phyloP scores from a whole-genome alignment of 352 stramenopile genomes.

The Phytophthora pinifolia region DNA sequence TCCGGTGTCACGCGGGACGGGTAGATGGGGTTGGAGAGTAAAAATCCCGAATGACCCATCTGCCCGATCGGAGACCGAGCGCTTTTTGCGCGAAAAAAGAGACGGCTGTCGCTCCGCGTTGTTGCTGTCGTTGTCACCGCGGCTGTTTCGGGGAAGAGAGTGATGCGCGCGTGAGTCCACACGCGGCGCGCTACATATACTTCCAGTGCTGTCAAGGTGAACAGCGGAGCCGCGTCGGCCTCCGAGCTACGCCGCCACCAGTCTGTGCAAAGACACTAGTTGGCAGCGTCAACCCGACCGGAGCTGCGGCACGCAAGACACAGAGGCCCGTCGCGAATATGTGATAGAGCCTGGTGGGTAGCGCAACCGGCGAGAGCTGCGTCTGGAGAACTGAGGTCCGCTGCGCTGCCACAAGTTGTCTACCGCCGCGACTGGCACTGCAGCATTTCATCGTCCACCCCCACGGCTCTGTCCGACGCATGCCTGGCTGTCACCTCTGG shows the following conservation, averaged over 20 bases:
- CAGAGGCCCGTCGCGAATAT: constrained; percentile 9
- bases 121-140: constrained; percentile 7
- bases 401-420: constrained; percentile 21
- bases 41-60: constrained; percentile 40
- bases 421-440: constrained; percentile 22
- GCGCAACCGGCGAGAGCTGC: constrained; percentile 13
- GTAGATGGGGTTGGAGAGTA: constrained; percentile 41
- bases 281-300: neutral
- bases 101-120: constrained; percentile 9
- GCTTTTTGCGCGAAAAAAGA: constrained; percentile 37
- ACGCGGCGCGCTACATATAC: constrained; percentile 3
- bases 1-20: constrained; percentile 35
- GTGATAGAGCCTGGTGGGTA: constrained; percentile 10
- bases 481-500: constrained; percentile 22
- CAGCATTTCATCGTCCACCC: constrained; percentile 35
- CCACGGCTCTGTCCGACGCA: constrained; percentile 29
- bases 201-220: constrained; percentile 6
- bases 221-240: too few relatives aligned
- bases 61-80: constrained; percentile 2
- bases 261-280: constrained; percentile 14
- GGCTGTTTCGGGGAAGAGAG: constrained; percentile 22
- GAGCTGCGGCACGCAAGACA: constrained; percentile 1
- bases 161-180: neutral
- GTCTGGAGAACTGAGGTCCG: neutral
- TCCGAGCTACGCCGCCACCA: neutral